These are phyloP conservation scores for Eucalyptus sp. DNA, from an alignment of 345 rosid genomes.

Conservation along the genomic window DNA sequence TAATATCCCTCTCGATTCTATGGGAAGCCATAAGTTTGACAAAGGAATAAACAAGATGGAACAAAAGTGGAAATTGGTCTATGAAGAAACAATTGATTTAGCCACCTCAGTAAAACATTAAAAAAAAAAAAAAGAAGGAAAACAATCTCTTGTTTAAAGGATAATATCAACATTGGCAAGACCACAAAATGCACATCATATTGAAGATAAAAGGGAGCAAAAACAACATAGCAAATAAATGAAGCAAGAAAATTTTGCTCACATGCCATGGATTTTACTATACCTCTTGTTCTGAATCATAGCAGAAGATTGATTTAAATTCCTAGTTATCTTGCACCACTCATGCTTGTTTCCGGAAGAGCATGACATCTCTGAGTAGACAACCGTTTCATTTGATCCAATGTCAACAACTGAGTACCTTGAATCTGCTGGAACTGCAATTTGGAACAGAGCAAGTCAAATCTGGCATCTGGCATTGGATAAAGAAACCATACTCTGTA, in stretches of 20 bases:
- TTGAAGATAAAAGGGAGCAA: background rate
- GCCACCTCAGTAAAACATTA: background rate
- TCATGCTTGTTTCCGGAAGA: conserved; percentile 39
- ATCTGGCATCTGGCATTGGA: background rate
- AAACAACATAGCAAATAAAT: background rate
- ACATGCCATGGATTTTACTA: background rate
- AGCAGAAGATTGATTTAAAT: conserved; percentile 41
- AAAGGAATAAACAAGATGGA: background rate
- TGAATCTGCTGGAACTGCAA: conserved; percentile 61
- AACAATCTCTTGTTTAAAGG: background rate
- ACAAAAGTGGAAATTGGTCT: background rate
- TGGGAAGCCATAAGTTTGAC: background rate
- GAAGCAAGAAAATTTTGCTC: background rate
- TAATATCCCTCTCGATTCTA: background rate
- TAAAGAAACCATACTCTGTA: background rate
- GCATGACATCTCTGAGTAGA: conserved; percentile 39
- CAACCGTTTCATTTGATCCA: conserved; percentile 35
- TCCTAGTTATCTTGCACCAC: conserved; percentile 80
- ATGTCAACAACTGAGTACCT: conserved; percentile 57
- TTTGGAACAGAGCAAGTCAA: background rate
- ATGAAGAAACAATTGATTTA: background rate
- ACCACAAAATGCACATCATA: background rate
- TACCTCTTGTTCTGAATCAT: conserved; percentile 63
- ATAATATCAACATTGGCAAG: background rate
- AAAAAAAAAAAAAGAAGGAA: background rate